Base-by-base conservation (phyloP, 305 asterid species). In the Striga hermonthica region DNA sequence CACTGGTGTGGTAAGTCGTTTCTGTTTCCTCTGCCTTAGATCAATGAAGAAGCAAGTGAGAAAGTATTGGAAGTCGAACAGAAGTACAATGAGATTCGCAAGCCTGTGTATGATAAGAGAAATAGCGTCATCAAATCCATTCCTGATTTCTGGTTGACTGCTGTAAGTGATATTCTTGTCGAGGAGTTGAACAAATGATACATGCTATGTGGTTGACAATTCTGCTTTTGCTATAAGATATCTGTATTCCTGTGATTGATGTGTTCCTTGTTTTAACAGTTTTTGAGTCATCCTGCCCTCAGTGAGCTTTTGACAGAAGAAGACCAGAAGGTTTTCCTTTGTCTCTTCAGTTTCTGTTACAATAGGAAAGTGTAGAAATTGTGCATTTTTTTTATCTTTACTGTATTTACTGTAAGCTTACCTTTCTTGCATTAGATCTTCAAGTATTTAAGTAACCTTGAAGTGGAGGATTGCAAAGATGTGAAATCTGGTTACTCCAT, bases 61-160 rank as follows among this genome's bases (percentile, higher is more conserved):
- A 80, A 90, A 65, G 97, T 92, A 69, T 80, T 92, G 83, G 94
- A 86, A 77, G 79, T 92, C 58, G 98, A 92, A 64, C 97, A 92
- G 61, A 84, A 83, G 85, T 92, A 83, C 79, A 86, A 81, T 78
- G 90, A 70, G 77, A 63, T 86, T 11, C 95, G 95, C 60, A 88
- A 79, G 78, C 97, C 98, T 9, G 84, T 84, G 43, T 92, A 92
- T 73, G 96, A 92, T 60, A 87, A 64, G 82, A 81, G 98, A 69
- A 87, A 77, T 70, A 87, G 83, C 6, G 65, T 84, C 60, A 79
- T 92, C 69, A 81, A 84, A 76, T 71, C 88, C 62, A 90, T 90
- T 79, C 94, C 96, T 40, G 90, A 92, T 74, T 92, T 92, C 83
- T 92, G 98, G 98, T 62, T 88, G 80, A 92, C 95, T 62, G 96